Base-by-base conservation (phyloP, 2,329 filamentous ascomycete genomes). In the Colletotrichum sp. region DNA sequence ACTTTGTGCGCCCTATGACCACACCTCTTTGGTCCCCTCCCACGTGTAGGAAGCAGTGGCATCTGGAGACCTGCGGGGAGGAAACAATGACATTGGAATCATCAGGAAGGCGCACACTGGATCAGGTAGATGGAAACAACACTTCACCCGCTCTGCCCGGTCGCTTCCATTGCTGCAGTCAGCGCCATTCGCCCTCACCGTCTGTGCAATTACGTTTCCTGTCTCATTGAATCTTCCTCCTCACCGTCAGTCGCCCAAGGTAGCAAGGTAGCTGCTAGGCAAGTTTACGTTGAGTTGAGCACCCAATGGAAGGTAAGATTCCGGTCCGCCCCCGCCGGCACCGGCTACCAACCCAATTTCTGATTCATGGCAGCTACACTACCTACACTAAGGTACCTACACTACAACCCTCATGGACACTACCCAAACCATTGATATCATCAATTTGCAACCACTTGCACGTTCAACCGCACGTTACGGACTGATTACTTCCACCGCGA, bases 41-140 rank as follows among this genome's bases (percentile, higher is more conserved):
- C 73, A 73, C 73, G 73, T 73, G 73, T 55, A n/a, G 63, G 26
- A 75, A 65, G 72, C 32, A 75, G 63, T 75, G 63, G 69, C 58
- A 75, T 34, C 70, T 64, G 73, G 65, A 52, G 43, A 21, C 43
- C 43, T 52, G 43, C 55, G 69, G 55, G 67, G 62, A 55, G 34
- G 43, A 64, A 73, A 73, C 69, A 75, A 62, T 32, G 24, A 48
- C 26, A 28, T 28, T 58, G 55, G 55, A 58, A 58, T 28, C 43
- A 34, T 62, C 58, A 61, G 56, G 56, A 58, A 28, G 55, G 21
- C 21, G 16, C 26, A 59, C 16, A 26, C 16, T 28, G 13, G 38
- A 48, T n/a, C 4, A 38, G 36, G 36, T 18, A 36, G 34, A 48
- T n/a, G 16, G 34, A 43, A 43, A 43, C 38, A 43, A 59, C 71